Base-by-base conservation (phyloP, 192 early-diverging fungal genomes). In the Jimgerdemannia flammicorona region DNA sequence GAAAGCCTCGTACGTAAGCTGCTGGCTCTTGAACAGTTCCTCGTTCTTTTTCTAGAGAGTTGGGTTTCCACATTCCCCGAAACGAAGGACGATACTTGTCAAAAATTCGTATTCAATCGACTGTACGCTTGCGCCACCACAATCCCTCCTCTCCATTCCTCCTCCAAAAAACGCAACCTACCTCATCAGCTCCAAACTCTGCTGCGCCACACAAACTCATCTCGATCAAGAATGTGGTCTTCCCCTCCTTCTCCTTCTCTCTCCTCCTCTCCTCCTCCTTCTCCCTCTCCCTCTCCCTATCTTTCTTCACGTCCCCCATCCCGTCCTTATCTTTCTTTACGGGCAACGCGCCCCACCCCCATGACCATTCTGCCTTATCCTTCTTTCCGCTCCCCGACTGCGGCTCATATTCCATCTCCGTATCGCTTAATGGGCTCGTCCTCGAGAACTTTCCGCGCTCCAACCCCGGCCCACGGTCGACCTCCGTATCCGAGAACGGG, bases 281-380 rank as follows among this genome's bases (percentile, higher is more conserved):
- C 19, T 80, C 78, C 43, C 41, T 18, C 43, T 80, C 80, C 29
- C 73, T 72, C 9, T 77, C 79, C 44, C 80, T 78, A 3, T 80
- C 77, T 40, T 81, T 78, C 18, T 88, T 80, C 8, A 40, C 73
- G 17, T 49, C 66, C 64, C n/a, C 77, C n/a, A 40, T 75, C 3
- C 69, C 10, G 14, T 74, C 39, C 41, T 19, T 67, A 43, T 75
- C 69, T 69, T 75, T 80, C 72, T 89, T 88, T 4, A 85, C 85
- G 4, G 91, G 93, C 29, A 93, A 70, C 3, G 87, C 84, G 17
- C 93, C 91, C 93, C 93, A 94, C 18, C 84, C 83, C 93, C 93
- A 94, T 11, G 83, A 84, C 91, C 91, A 94, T 40, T 84, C 89
- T 42, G 78, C 66, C 10, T 75, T 67, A 67, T 65, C 64, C 39